Evolutionary conservation across 2,329 filamentous ascomycete genomes (phyloP).

Genomic region (Trichoderma guizhouense): DNA sequence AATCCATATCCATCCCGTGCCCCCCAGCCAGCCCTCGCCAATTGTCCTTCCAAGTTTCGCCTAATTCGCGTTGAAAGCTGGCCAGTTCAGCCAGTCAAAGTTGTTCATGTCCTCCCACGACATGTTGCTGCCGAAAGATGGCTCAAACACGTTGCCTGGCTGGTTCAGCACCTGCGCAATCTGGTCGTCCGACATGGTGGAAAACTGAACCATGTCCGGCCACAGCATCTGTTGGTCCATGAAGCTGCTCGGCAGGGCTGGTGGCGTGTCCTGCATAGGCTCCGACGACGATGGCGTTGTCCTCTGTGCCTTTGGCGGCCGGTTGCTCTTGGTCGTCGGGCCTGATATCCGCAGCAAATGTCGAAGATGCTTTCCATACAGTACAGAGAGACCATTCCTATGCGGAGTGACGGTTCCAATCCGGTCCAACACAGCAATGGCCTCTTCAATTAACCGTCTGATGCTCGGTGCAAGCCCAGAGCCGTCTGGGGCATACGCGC

Average conservation of each 20-base stretch:
- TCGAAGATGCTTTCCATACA: constrained; percentile 47
- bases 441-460: constrained; percentile 63
- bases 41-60: background rate
- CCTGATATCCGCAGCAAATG: constrained; percentile 42
- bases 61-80: constrained; percentile 38
- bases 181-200: constrained; percentile 67
- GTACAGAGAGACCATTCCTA: constrained; percentile 60
- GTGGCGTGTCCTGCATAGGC: constrained; percentile 20
- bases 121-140: constrained; percentile 48
- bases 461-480: constrained; percentile 61
- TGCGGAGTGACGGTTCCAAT: constrained; percentile 65
- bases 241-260: constrained; percentile 27
- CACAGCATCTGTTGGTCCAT: constrained; percentile 36
- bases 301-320: constrained; percentile 9
- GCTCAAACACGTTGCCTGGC: constrained; percentile 57
- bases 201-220: constrained; percentile 58
- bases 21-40: background rate
- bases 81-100: constrained; percentile 56
- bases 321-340: constrained; percentile 20
- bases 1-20: background rate
- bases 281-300: constrained; percentile 12
- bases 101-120: constrained; percentile 58
- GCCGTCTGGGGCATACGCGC: constrained; percentile 54
- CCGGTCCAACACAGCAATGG: constrained; percentile 64
- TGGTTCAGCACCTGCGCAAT: constrained; percentile 64